Evolutionary conservation across 441 rosid species (phyloP).

Genomic region (Erysimum pusillum): DNA sequence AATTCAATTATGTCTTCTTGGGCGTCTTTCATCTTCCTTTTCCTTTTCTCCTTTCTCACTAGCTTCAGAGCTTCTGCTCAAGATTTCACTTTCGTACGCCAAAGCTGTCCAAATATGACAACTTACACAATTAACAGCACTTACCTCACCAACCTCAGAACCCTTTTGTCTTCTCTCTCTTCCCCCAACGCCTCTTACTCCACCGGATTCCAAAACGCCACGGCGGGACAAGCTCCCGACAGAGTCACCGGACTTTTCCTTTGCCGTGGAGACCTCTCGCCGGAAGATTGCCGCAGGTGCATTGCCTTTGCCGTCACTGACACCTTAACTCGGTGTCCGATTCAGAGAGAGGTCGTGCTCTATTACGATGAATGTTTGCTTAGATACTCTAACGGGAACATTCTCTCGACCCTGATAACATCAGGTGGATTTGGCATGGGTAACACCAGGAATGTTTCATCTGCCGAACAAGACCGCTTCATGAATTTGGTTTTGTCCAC

Average conservation of each 20-base stretch:
- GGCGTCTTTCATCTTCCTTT: constrained; percentile 7
- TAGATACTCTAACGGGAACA: background rate
- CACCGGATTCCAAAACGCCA: constrained; percentile 38
- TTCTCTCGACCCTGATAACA: background rate
- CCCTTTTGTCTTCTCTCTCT: constrained; percentile 33
- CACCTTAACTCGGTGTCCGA: background rate
- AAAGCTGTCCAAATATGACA: background rate
- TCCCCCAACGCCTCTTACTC: constrained; percentile 25
- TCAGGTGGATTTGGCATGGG: no score
- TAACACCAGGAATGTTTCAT: background rate
- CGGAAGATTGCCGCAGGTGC: constrained; percentile 19
- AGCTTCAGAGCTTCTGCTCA: constrained; percentile 24
- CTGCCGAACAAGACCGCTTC: background rate
- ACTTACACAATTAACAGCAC: background rate
- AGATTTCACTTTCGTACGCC: background rate
- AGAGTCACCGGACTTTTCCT: constrained; percentile 32
- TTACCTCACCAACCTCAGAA: constrained; percentile 25
- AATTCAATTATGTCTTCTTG: background rate
- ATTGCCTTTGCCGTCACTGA: background rate
- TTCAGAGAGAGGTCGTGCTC: background rate
- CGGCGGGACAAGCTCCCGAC: constrained; percentile 17
- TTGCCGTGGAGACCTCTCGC: constrained; percentile 33
- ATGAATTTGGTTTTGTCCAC: background rate
- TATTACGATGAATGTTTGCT: background rate
- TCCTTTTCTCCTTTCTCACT: background rate